Percentiles rank a stretch among this genome's conserved stretches.
phyloP scores from a whole-genome alignment of 2,329 filamentous ascomycete genomes.

The Penicillium psychrosexuale region DNA sequence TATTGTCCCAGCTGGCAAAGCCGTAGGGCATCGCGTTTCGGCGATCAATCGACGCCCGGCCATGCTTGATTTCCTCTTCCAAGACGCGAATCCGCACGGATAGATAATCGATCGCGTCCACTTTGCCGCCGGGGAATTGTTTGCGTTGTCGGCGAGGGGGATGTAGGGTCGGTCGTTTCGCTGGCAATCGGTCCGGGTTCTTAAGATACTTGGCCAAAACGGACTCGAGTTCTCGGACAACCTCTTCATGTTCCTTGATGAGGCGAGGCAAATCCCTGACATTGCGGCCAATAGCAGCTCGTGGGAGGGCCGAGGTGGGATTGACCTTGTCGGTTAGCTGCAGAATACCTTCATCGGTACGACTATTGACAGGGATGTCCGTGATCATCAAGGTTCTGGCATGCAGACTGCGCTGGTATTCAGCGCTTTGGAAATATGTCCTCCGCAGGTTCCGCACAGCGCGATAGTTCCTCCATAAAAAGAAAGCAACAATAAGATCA shows the following conservation, averaged over 20 bases:
- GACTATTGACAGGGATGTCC: slow-evolving; percentile 73
- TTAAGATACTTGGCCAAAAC: slow-evolving; percentile 87
- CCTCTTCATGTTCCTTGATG: slow-evolving; percentile 76
- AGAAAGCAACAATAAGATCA: slow-evolving; percentile 71
- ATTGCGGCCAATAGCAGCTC: slow-evolving; percentile 82
- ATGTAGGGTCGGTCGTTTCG: slow-evolving; percentile 71
- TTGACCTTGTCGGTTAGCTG: slow-evolving; percentile 77
- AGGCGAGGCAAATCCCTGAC: slow-evolving; percentile 84
- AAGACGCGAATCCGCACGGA: slow-evolving; percentile 79
- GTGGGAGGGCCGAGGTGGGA: slow-evolving; percentile 72
- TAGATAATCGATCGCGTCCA: slow-evolving; percentile 93
- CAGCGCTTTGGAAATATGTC: slow-evolving; percentile 76
- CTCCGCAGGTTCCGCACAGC: slow-evolving; percentile 68
- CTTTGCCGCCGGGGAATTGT: slow-evolving; percentile 65
- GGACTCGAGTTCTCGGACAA: slow-evolving; percentile 77
- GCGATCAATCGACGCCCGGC: slow-evolving; percentile 77
- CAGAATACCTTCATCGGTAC: slow-evolving; percentile 82
- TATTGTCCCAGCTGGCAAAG: slow-evolving; percentile 88
- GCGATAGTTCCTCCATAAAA: slow-evolving; percentile 88
- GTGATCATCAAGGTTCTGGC: slow-evolving; percentile 68
- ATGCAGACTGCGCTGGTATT: slow-evolving; percentile 86
- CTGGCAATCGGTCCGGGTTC: slow-evolving; percentile 75
- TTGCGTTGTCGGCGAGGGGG: slow-evolving; percentile 76
- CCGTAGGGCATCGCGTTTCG: slow-evolving; percentile 87
- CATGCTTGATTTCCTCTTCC: slow-evolving; percentile 79